A percentile compares a stretch with the other conserved stretches of the same genome.
Conservation (phyloP, 2,329 filamentous ascomycete genomes). For the Trichoderma sp. region DNA sequence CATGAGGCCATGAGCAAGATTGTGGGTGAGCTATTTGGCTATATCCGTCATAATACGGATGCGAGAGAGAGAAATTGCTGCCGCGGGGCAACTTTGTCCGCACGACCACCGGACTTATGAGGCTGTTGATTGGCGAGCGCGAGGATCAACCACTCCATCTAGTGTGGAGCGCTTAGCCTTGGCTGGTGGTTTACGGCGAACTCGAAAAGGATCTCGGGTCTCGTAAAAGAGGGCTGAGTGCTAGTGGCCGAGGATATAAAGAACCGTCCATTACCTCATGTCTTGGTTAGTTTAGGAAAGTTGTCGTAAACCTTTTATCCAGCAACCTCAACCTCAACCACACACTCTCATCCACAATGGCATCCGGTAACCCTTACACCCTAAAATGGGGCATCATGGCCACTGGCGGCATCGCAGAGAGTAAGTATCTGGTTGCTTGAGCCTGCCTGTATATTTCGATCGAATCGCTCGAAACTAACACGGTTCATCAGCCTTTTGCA, state of each 20-base stretch:
- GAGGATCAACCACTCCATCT: neutral
- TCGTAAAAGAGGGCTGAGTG: neutral
- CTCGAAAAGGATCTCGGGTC: neutral
- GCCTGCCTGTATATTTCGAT: neutral
- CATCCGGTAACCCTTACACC: slow-evolving; percentile 38
- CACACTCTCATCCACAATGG: neutral
- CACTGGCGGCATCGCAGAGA: slow-evolving; percentile 57
- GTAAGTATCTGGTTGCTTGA: slow-evolving; percentile 37
- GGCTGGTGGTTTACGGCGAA: neutral
- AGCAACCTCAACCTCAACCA: neutral
- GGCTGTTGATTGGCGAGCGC: slow-evolving; percentile 8
- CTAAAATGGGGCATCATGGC: slow-evolving; percentile 61
- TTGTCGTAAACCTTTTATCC: neutral
- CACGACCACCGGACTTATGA: neutral
- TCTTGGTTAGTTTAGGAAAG: neutral
- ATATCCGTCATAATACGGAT: neutral
- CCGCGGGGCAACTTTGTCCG: slow-evolving; percentile 20
- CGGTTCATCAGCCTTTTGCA: slow-evolving; percentile 56
- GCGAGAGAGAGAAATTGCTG: slow-evolving; percentile 6
- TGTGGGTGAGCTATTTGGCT: neutral
- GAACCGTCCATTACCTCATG: neutral
- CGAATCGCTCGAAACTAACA: neutral
- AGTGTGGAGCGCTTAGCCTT: neutral
- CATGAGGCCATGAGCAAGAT: neutral
- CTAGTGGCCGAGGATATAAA: neutral